Base-by-base conservation (phyloP, 306 rosid species). In the Adenanthera pavonina region DNA sequence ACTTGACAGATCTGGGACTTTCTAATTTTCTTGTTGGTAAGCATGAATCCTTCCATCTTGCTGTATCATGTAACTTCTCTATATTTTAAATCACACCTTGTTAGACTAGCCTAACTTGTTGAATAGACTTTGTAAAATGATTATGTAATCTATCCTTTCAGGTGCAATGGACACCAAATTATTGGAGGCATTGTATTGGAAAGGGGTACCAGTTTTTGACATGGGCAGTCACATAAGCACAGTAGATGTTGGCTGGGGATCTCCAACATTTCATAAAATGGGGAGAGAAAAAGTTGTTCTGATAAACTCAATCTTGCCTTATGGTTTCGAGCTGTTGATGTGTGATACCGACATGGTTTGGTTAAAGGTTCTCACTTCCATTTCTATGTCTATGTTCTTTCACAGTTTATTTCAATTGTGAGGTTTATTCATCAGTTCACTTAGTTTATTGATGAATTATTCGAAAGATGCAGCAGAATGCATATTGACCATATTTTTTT, bases 281-380 rank as follows among this genome's bases (percentile, higher is more conserved):
- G 99, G 99, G 80, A 84, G 99, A 87, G 98, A 95, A 71, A 95
- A 93, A 87, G 98, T 93, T 85, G 68, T 93, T 72, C 86, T 95
- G 59, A 95, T 95, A 66, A 94, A 95, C 71, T 86, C 93, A n/a
- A 49, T 95, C 69, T 91, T 95, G 46, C 99, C 98, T 48, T 92
- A 78, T 71, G 99, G 96, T 72, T 90, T 59, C 15, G 98, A 95
- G 90, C 75, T 95, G 75, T 86, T 95, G 89, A 93, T 95, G 99
- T 95, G 99, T 86, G 99, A 95, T 80, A 95, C 98, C 10, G 99
- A 95, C 91, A 95, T 95, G 99, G 98, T 95, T 68, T 95, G 99
- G 99, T 84, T 95, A 81, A 95, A 95, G 98, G 99, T 95, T 78
- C 82, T 7, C 66, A 77, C 54, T 75, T 72, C 44, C 72, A 43